Percentiles rank a stretch among this genome's conserved stretches.
Conservation (phyloP, 345 rosid species). For the Euphorbia lathyris region DNA sequence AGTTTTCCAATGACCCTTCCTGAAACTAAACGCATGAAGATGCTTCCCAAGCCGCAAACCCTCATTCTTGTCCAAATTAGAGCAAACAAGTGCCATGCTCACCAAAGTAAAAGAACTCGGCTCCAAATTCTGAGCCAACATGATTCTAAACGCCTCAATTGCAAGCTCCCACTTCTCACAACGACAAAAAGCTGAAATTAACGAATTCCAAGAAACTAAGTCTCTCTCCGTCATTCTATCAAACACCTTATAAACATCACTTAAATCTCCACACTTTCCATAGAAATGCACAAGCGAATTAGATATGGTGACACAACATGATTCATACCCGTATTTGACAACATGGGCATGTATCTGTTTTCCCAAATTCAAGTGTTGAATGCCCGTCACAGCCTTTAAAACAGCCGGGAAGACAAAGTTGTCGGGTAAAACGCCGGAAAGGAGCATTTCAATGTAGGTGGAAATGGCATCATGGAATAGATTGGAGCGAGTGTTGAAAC, state of each 20-base stretch:
- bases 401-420: constrained; percentile 73
- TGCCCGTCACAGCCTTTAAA: constrained; percentile 58
- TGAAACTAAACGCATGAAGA: constrained; percentile 63
- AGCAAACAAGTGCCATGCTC: constrained; percentile 69
- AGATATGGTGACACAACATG: constrained; percentile 47
- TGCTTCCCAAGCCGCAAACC: constrained; percentile 72
- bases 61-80: constrained; percentile 36
- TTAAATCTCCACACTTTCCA: constrained; percentile 57
- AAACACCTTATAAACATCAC: constrained; percentile 57
- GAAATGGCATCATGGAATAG: constrained; percentile 59
- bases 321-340: constrained; percentile 57
- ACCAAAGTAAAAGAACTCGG: constrained; percentile 88
- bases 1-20: constrained; percentile 52
- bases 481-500: constrained; percentile 52
- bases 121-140: constrained; percentile 51
- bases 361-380: constrained; percentile 53
- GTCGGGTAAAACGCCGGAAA: constrained; percentile 52
- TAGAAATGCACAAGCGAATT: constrained; percentile 76
- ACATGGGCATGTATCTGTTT: constrained; percentile 79
- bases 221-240: constrained; percentile 70
- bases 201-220: constrained; percentile 88
- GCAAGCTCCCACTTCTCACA: constrained; percentile 69
- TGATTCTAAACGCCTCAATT: constrained; percentile 54
- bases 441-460: constrained; percentile 58
- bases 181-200: constrained; percentile 61